Percentiles rank a stretch among this genome's conserved stretches.
phyloP scores from a whole-genome alignment of 306 rosid species.

The Dalbergia cultrata region DNA sequence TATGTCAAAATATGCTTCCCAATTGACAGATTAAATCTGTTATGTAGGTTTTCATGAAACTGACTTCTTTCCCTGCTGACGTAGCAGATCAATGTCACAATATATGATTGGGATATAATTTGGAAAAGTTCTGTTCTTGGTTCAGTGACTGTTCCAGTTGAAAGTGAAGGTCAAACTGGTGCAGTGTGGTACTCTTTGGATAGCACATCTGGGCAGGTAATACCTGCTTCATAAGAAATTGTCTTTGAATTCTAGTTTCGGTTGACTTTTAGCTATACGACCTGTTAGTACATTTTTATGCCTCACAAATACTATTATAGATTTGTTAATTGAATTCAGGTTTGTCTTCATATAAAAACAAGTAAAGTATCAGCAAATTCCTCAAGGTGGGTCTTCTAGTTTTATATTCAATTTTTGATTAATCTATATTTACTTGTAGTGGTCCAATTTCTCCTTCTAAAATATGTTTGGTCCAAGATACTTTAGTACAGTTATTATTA shows the following conservation, averaged over 20 bases:
- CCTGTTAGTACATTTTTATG: conserved; percentile 31
- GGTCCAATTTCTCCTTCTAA: conserved; percentile 22
- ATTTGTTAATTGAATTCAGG: conserved; percentile 65
- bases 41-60: conserved; percentile 62
- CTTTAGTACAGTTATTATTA: conserved; percentile 38
- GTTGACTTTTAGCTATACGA: conserved; percentile 37
- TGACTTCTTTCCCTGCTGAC: conserved; percentile 61
- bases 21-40: conserved; percentile 45
- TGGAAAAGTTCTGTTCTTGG: conserved; percentile 99
- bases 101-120: conserved; percentile 98
- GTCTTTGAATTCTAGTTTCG: conserved; percentile 38
- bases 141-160: conserved; percentile 89
- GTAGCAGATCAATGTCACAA: conserved; percentile 87
- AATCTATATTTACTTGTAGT: conserved; percentile 21
- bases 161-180: conserved; percentile 92
- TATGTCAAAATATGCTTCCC: conserved; percentile 41
- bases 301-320: conserved; percentile 44
- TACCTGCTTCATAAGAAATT: conserved; percentile 26
- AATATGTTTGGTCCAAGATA: conserved; percentile 27
- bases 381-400: conserved; percentile 69
- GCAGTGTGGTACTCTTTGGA: conserved; percentile 88
- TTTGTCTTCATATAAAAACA: conserved; percentile 88
- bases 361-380: conserved; percentile 65
- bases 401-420: conserved; percentile 32
- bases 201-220: conserved; percentile 96